phyloP scores from a whole-genome alignment of 257 asterid species.

The Nicotiana tabacum region DNA sequence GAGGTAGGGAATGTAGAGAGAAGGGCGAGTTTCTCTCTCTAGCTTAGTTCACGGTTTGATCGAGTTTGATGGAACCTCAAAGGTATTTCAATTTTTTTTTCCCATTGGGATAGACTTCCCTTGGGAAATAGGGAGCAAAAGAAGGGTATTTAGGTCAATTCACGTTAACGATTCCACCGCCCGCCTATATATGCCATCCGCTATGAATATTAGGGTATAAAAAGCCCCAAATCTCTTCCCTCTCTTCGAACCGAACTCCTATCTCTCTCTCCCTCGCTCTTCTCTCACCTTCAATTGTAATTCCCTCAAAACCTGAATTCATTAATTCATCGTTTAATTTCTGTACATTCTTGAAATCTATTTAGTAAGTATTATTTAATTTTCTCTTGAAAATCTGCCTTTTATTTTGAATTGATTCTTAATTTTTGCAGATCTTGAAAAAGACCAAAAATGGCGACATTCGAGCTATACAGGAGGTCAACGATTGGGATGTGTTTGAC shows the following conservation, averaged over 20 bases:
- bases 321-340: background rate
- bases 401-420: background rate
- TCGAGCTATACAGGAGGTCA: slow-evolving; percentile 84
- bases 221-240: slow-evolving; percentile 51
- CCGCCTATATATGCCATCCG: slow-evolving; percentile 42
- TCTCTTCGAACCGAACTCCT: background rate
- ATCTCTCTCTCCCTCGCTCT: slow-evolving; percentile 5
- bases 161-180: background rate
- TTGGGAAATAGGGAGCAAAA: too few species aligned
- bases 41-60: too few species aligned
- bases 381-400: background rate
- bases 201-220: slow-evolving; percentile 79
- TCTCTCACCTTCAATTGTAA: slow-evolving; percentile 7
- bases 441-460: slow-evolving; percentile 60
- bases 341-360: background rate
- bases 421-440: slow-evolving; percentile 9
- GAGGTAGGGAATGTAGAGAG: too few species aligned
- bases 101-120: too few species aligned
- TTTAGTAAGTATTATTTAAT: background rate
- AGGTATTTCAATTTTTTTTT: too few species aligned
- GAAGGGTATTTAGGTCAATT: background rate
- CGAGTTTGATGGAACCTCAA: too few species aligned
- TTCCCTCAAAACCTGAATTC: background rate
- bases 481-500: slow-evolving; percentile 91
- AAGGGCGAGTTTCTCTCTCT: too few species aligned